A percentile compares a stretch with the other conserved stretches of the same genome.
phyloP scores from a whole-genome alignment of 768 basidiomycete genomes.

The Suillus placidus region DNA sequence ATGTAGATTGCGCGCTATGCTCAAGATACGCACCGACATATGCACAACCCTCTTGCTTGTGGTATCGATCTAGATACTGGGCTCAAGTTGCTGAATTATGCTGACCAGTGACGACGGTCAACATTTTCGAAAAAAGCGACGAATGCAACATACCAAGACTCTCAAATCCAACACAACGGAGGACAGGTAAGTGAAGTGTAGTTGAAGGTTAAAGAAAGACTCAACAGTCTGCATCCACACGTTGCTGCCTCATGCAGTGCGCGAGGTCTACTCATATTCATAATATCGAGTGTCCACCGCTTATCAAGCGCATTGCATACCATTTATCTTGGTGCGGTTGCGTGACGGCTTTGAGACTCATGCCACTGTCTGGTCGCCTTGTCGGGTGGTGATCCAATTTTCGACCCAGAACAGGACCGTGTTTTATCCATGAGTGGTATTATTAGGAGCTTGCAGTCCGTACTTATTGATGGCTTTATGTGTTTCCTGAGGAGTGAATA shows the following conservation, averaged over 20 bases:
- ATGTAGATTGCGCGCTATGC: background rate
- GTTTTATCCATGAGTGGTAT: background rate
- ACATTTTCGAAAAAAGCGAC: background rate
- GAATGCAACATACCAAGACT: background rate
- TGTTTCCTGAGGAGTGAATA: background rate
- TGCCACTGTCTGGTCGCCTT: background rate
- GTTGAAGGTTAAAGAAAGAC: background rate
- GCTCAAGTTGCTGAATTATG: background rate
- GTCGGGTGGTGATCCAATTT: background rate
- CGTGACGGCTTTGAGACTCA: background rate
- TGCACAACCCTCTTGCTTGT: background rate
- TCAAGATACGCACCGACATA: background rate
- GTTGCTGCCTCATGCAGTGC: conserved; percentile 4
- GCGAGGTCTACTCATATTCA: background rate
- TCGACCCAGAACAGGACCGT: background rate
- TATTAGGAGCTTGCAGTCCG: background rate
- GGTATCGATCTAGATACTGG: background rate
- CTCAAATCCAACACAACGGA: no score
- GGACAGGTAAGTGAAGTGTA: no score
- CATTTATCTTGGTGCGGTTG: background rate
- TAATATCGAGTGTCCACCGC: background rate
- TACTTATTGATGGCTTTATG: background rate
- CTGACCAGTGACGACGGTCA: background rate
- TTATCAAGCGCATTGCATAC: background rate
- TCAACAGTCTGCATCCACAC: background rate